phyloP scores from a whole-genome alignment of 169 alveolate species.

The Cryptosporidium meleagridis region DNA sequence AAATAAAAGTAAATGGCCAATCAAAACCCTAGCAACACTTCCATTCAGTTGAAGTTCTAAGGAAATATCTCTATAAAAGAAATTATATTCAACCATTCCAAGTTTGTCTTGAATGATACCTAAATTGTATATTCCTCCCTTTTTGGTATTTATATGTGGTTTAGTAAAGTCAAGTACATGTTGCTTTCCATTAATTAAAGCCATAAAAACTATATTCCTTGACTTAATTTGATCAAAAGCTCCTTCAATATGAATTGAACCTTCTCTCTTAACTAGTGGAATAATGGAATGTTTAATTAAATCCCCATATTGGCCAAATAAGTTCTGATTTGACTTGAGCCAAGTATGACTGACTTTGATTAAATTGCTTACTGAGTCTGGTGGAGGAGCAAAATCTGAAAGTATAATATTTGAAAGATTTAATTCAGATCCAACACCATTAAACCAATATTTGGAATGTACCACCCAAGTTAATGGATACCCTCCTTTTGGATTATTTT shows the following conservation, averaged over 20 bases:
- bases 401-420: neutral
- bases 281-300: constrained; percentile 15
- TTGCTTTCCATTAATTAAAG: constrained; percentile 5
- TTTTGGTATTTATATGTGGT: neutral
- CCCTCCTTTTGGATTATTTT: constrained; percentile 45
- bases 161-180: constrained; percentile 7
- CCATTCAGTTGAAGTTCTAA: neutral
- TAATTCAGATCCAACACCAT: constrained; percentile 14
- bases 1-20: constrained; percentile 32
- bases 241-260: neutral
- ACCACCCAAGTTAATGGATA: constrained; percentile 29
- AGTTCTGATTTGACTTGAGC: constrained; percentile 30
- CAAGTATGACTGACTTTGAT: neutral
- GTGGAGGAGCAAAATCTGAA: constrained; percentile 23
- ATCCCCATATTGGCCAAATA: constrained; percentile 7
- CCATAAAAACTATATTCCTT: neutral
- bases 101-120: neutral
- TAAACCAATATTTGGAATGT: constrained; percentile 51
- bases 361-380: neutral
- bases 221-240: neutral
- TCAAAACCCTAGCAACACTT: neutral
- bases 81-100: neutral
- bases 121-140: neutral
- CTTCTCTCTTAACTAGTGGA: constrained; percentile 26
- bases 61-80: neutral